phyloP scores from a whole-genome alignment of 2,329 filamentous ascomycete species.

The Eutypa lata region DNA sequence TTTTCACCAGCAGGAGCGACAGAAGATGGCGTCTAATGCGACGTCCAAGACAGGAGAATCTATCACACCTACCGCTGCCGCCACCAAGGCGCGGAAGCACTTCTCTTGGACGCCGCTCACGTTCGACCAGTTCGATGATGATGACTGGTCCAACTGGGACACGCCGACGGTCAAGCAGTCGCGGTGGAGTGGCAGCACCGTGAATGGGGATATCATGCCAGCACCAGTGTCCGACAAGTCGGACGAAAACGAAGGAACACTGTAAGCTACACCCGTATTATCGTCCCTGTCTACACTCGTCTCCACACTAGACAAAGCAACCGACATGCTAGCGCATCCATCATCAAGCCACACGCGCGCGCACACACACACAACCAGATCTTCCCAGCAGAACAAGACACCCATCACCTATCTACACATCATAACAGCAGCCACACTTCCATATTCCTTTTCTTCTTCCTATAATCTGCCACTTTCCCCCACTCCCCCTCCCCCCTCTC shows the following conservation, averaged over 20 bases:
- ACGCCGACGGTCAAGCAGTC: slow-evolving; percentile 51
- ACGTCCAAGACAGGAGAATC: slow-evolving; percentile 22
- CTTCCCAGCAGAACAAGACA: too few species aligned
- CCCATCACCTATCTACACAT: too few species aligned
- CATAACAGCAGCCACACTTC: too few species aligned
- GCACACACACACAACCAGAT: slow-evolving; percentile 1
- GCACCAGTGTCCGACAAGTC: slow-evolving; percentile 43
- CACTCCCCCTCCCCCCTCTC: too few species aligned
- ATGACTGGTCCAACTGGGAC: slow-evolving; percentile 66
- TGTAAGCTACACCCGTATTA: slow-evolving; percentile 39
- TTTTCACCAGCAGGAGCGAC: slow-evolving; percentile 27
- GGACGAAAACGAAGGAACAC: slow-evolving; percentile 42
- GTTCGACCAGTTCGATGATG: slow-evolving; percentile 56
- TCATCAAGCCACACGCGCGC: slow-evolving; percentile 4
- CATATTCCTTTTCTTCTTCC: too few species aligned
- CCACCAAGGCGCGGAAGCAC: slow-evolving; percentile 45
- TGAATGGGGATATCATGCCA: slow-evolving; percentile 43
- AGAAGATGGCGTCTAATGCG: slow-evolving; percentile 20
- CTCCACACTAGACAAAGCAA: neutral
- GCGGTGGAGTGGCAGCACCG: slow-evolving; percentile 63
- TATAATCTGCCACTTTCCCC: too few species aligned
- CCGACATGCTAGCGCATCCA: neutral
- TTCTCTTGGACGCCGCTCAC: slow-evolving; percentile 60
- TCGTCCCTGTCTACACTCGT: neutral
- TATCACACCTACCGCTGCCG: neutral